Base-by-base conservation (phyloP, 345 rosid species). In the Rhodamnia rubescens region DNA sequence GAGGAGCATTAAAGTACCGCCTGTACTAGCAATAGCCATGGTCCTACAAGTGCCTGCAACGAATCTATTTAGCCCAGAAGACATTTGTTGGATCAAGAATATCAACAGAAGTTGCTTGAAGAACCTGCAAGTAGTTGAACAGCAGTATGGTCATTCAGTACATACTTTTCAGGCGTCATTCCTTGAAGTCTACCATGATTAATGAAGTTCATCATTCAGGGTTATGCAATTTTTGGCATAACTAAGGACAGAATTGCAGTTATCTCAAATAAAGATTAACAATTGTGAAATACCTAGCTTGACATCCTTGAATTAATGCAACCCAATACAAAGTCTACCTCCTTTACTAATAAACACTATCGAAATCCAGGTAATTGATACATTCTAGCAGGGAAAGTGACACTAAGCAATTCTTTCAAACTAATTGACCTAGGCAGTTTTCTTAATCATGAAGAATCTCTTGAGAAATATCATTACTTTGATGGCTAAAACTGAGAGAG, bases 61-160 rank as follows among this genome's bases (percentile, higher is more conserved):
- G 55, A 95, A 89, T 87, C 95, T 84, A 64, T 94, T 95, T 18
- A 94, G 64, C 29, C 92, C 93, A 58, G 93, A 91, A 57, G 98
- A 98, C 98, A 94, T 93, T 90, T 95, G 98, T 57, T 97, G 98
- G 85, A 92, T 88, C 84, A 92, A 75, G 84, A 94, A 94, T 40
- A 95, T 87, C 90, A 93, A 40, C 80, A 94, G 86, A 22, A 94
- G 56, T 49, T 93, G 92, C 95, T 96, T 96, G 90, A 95, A 94
- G 86, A 96, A 95, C 95, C 99, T 95, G 93, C 81, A 83, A 85
- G 42, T 13, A 16, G 53, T 49, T 52, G 32, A 84, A 52, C 83
- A 44, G 32, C 75, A 29, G 75, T 16, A 64, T 32, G 11, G 75
- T 16, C 44, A 16, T 32, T 64, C 75, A 64, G 44, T 64, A 32